Percentiles rank a stretch among this genome's conserved stretches.
Evolutionary conservation across 768 basidiomycete genomes (phyloP).

Genomic region (Boletus reticuloceps): DNA sequence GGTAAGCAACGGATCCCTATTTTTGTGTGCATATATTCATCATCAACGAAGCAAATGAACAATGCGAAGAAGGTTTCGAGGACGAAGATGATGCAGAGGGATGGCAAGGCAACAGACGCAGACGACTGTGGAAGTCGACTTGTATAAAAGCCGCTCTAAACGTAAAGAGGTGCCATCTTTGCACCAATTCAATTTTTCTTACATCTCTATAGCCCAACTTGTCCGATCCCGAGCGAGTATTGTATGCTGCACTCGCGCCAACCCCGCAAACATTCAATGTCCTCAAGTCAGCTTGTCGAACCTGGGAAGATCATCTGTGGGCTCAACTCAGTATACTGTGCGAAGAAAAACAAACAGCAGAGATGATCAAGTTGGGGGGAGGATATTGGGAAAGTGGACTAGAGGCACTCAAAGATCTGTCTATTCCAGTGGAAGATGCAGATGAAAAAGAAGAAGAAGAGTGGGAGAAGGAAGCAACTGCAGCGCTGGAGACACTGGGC

Average conservation of each 20-base stretch:
- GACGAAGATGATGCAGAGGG: slow-evolving; percentile 42
- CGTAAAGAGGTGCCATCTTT: slow-evolving; percentile 35
- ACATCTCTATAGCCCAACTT: slow-evolving; percentile 46
- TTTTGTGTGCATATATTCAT: slow-evolving; percentile 29
- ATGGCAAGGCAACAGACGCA: slow-evolving; percentile 73
- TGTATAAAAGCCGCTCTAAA: slow-evolving; percentile 79
- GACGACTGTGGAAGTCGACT: slow-evolving; percentile 84
- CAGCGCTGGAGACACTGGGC: slow-evolving; percentile 55
- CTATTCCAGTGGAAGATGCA: slow-evolving; percentile 19
- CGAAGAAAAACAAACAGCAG: slow-evolving; percentile 74
- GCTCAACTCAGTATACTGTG: slow-evolving; percentile 78
- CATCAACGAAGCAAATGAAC: slow-evolving; percentile 44
- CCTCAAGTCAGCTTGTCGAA: slow-evolving; percentile 72
- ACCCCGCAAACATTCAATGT: slow-evolving; percentile 61
- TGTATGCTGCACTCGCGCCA: slow-evolving; percentile 85
- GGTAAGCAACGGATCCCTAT: slow-evolving; percentile 42
- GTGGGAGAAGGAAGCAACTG: slow-evolving; percentile 65
- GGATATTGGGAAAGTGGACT: slow-evolving; percentile 80
- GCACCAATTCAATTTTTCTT: background rate
- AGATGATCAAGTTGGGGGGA: slow-evolving; percentile 60
- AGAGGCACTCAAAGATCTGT: slow-evolving; percentile 42
- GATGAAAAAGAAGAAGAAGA: slow-evolving; percentile 47
- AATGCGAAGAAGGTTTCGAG: slow-evolving; percentile 46
- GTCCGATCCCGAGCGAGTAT: slow-evolving; percentile 70
- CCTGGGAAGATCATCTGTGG: slow-evolving; percentile 98